Evolutionary conservation across 345 rosid genomes (phyloP).

Genomic region (Aegle marmelos): DNA sequence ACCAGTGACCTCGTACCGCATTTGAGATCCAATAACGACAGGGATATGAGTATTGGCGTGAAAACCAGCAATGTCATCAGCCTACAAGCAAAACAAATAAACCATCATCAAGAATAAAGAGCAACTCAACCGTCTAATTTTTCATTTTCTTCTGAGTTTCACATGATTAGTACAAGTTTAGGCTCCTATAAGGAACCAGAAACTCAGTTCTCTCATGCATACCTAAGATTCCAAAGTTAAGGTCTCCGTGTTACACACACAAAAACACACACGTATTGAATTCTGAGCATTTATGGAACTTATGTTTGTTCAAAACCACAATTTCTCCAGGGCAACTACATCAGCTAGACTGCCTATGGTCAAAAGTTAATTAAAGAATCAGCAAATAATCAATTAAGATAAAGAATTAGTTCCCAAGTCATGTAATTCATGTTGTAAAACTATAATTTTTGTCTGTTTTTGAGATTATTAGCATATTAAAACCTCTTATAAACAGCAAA

Average conservation of each 20-base stretch:
- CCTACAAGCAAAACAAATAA: constrained; percentile 43
- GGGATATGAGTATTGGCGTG: constrained; percentile 95
- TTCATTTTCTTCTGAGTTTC: not conserved
- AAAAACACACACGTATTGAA: not conserved
- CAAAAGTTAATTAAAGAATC: not conserved
- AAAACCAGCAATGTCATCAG: constrained; percentile 82
- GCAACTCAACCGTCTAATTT: not conserved
- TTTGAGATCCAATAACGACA: constrained; percentile 83
- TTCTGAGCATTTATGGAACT: not conserved
- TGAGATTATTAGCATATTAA: not conserved
- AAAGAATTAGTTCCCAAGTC: not conserved
- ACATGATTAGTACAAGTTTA: not conserved
- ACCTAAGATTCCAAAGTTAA: not conserved
- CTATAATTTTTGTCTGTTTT: not conserved
- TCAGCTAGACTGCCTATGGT: not conserved
- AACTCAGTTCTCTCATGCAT: not conserved
- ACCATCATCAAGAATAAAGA: not conserved
- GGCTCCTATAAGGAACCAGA: not conserved
- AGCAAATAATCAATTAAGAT: not conserved
- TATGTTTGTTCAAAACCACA: not conserved
- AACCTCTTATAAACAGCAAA: not conserved
- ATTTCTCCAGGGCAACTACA: not conserved
- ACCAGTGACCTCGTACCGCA: constrained; percentile 90
- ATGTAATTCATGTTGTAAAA: not conserved
- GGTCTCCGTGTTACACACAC: not conserved